These are phyloP conservation scores for Chlamydomonas incerta DNA, from an alignment of 139 green algal species.

Conservation along the genomic window DNA sequence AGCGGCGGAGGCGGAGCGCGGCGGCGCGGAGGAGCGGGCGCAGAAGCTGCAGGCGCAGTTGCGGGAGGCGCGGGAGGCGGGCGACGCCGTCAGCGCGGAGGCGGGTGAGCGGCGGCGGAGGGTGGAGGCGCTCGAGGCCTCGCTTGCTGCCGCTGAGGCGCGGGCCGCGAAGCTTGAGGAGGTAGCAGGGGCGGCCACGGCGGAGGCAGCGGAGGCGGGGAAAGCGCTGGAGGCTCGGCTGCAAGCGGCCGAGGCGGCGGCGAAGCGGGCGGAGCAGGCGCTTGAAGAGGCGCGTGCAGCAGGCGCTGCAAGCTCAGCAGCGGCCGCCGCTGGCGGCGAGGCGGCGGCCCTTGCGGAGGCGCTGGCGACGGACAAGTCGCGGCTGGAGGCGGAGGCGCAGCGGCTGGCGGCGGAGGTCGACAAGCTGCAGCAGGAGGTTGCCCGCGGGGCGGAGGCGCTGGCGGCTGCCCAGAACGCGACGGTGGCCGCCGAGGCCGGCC, in stretches of 20 bases:
- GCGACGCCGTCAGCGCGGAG: not conserved
- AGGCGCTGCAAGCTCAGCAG: not conserved
- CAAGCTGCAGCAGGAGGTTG: not conserved
- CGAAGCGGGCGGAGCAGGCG: no score
- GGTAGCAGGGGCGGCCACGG: not conserved
- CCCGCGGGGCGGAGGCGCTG: not conserved
- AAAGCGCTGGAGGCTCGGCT: not conserved
- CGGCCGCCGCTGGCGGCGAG: not conserved
- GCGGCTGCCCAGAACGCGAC: no score
- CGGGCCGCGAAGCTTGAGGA: not conserved
- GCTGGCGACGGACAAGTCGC: not conserved
- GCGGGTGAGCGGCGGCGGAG: constrained; percentile 5
- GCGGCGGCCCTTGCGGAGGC: not conserved
- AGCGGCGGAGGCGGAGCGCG: constrained; percentile 30
- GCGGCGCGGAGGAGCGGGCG: constrained; percentile 17
- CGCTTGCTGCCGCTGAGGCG: not conserved
- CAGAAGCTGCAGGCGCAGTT: constrained; percentile 28
- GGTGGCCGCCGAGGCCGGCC: no score
- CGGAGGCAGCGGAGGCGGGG: not conserved
- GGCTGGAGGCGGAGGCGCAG: not conserved
- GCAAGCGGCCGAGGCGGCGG: not conserved
- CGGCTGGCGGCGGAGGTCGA: not conserved
- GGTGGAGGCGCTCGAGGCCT: not conserved
- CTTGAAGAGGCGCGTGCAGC: not conserved
- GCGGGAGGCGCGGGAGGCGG: constrained; percentile 16